These are phyloP conservation scores for Tubosaeta sp. DNA, from an alignment of 768 basidiomycete genomes.

Conservation along the genomic window DNA sequence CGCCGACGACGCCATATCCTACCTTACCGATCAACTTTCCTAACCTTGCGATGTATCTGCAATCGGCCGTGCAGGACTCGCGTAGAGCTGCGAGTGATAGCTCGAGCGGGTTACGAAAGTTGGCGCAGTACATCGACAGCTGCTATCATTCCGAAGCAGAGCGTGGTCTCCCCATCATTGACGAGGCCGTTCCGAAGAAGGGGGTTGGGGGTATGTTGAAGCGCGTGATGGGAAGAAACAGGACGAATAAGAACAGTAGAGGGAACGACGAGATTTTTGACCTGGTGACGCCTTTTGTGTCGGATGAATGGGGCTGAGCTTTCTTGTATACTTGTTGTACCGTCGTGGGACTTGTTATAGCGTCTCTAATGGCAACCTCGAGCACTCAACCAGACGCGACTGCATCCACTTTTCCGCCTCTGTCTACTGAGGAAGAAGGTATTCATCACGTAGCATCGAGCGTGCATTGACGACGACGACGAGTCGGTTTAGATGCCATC, in stretches of 20 bases:
- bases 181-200: constrained; percentile 35
- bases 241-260: constrained; percentile 43
- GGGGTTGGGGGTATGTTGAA: constrained; percentile 54
- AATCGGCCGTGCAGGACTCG: constrained; percentile 66
- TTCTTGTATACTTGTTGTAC: neutral
- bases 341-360: neutral
- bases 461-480: constrained; percentile 11
- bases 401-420: constrained; percentile 34
- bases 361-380: constrained; percentile 6
- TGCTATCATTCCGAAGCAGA: constrained; percentile 55
- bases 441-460: neutral
- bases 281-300: constrained; percentile 76
- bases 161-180: constrained; percentile 17
- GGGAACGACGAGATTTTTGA: constrained; percentile 79
- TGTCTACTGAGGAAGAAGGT: constrained; percentile 65
- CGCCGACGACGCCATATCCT: constrained; percentile 56
- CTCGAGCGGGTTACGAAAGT: constrained; percentile 56
- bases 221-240: constrained; percentile 54
- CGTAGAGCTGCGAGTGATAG: constrained; percentile 56
- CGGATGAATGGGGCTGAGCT: constrained; percentile 64
- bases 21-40: constrained; percentile 73
- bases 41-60: constrained; percentile 70
- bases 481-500: constrained; percentile 60
- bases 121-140: constrained; percentile 64
- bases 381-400: neutral